Conservation (phyloP, 352 stramenopile species). For the Pythium chondricola region DNA sequence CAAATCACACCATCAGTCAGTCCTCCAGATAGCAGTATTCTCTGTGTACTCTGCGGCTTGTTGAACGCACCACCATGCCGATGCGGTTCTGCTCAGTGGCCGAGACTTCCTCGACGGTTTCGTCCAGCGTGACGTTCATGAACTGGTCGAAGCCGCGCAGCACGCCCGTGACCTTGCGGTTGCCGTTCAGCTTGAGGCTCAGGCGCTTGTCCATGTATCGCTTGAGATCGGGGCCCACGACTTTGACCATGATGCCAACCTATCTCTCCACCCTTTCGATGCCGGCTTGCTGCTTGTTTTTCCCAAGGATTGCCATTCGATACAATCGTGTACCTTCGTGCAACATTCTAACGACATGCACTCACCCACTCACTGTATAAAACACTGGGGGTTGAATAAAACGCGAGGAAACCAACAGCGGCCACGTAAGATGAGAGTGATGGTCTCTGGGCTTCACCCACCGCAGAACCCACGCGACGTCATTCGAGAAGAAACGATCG, state of each 20-base stretch:
- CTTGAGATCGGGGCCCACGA: constrained; percentile 80
- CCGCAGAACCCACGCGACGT: neutral
- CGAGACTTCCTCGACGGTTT: constrained; percentile 88
- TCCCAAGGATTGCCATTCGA: neutral
- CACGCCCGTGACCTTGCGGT: constrained; percentile 91
- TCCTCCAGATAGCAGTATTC: neutral
- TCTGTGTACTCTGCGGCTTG: neutral
- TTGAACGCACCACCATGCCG: constrained; percentile 86
- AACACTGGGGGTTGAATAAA: too few relatives aligned
- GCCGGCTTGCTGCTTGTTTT: constrained; percentile 5
- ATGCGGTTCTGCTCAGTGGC: constrained; percentile 84
- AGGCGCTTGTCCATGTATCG: constrained; percentile 95
- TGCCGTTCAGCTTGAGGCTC: constrained; percentile 92
- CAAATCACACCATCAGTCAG: neutral
- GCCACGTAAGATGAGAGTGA: constrained; percentile 15
- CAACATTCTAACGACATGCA: constrained; percentile 2
- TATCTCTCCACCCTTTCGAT: too few relatives aligned
- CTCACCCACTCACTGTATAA: neutral
- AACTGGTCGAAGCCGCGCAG: constrained; percentile 96
- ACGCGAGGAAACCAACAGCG: neutral
- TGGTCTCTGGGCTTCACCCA: constrained; percentile 8
- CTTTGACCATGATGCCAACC: constrained; percentile 87
- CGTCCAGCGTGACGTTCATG: constrained; percentile 96
- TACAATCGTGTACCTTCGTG: constrained; percentile 1
- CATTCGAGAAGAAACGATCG: neutral